Evolutionary conservation across 441 rosid species (phyloP).

Genomic region (Croton laevigatus): DNA sequence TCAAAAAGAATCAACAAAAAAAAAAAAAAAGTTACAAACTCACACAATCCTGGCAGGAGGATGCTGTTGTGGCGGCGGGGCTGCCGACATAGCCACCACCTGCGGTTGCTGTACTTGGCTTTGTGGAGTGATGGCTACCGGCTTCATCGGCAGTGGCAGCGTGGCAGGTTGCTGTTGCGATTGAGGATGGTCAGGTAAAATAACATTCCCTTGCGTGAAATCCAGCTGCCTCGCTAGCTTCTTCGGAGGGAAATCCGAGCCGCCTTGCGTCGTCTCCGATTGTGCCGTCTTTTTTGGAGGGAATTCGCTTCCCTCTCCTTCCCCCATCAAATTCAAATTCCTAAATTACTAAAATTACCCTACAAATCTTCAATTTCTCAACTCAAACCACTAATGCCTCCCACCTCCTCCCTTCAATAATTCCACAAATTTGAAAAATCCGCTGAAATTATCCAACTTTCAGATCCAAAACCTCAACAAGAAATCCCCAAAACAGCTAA

Average conservation of each 20-base stretch:
- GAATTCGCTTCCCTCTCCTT: constrained; percentile 39
- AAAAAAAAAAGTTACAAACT: constrained; percentile 26
- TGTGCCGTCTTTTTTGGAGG: constrained; percentile 55
- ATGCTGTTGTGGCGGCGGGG: constrained; percentile 28
- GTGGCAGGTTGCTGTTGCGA: constrained; percentile 33
- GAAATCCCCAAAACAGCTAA: constrained; percentile 28
- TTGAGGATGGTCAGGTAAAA: constrained; percentile 56
- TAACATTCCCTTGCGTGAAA: constrained; percentile 47
- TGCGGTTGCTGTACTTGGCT: constrained; percentile 23
- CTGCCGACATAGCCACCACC: constrained; percentile 26
- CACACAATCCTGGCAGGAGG: constrained; percentile 50
- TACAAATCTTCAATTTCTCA: constrained; percentile 16
- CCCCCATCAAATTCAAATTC: constrained; percentile 34
- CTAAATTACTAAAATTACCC: constrained; percentile 18
- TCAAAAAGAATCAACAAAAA: constrained; percentile 7
- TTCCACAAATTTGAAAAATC: constrained; percentile 23
- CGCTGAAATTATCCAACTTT: constrained; percentile 30
- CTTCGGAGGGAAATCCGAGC: constrained; percentile 41
- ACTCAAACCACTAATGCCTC: not conserved
- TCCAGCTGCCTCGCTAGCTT: constrained; percentile 72
- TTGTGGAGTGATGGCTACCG: constrained; percentile 10
- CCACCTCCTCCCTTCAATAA: constrained; percentile 8
- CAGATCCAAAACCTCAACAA: constrained; percentile 44
- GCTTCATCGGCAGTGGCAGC: constrained; percentile 28
- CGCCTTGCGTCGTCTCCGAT: constrained; percentile 28